Evolutionary conservation across 164 flowering plant species (phyloP), one percentile per base, ranked within the genome.

Genomic region (Magnolia changhungtana): DNA sequence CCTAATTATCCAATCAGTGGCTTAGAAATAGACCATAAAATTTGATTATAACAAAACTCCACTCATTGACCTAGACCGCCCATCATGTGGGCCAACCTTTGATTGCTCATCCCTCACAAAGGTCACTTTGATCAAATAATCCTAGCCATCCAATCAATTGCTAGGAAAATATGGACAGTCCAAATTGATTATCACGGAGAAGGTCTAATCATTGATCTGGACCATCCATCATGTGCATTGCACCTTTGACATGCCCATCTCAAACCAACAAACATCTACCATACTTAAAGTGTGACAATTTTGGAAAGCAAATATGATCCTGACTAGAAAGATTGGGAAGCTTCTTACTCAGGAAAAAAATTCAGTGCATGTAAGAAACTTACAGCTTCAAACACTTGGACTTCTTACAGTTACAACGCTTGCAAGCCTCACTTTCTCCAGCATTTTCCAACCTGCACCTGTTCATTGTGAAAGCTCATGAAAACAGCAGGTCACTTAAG

Each of bases 371-470:
- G n/a, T 64, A 45, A 49, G 69, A 68, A 80, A 86, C 98, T 91
- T 87, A 95, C 98, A 95, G 97, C 80, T 95, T 95, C 87, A 95
- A 86, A 82, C 98, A 95, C 85, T 93, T 95, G 24, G 98, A 92
- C 80, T 91, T 95, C 86, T 93, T 93, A 79, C 98, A 95, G 83
- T 95, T 92, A 72, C 98, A 95, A 61, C 95, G 91, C 83, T 93
- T 95, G 84, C 98, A 95, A n/a, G 82, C 76, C 55, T 88, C 96
- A 66, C 59, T 63, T 74, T 93, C 97, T 82, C 86, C 94, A 67
- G 72, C 87, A 55, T 77, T 70, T 78, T 90, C 95, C 72, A 75
- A 67, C 80, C 77, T 89, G 52, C 87, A 91, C 83, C 98, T 95
- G 93, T 76, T 83, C 78, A 78, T 51, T 24, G 74, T 50, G 55